A percentile compares a stretch with the other conserved stretches of the same genome.
Conservation (phyloP, 495 filamentous ascomycete species). For the Penicillium lagena region DNA sequence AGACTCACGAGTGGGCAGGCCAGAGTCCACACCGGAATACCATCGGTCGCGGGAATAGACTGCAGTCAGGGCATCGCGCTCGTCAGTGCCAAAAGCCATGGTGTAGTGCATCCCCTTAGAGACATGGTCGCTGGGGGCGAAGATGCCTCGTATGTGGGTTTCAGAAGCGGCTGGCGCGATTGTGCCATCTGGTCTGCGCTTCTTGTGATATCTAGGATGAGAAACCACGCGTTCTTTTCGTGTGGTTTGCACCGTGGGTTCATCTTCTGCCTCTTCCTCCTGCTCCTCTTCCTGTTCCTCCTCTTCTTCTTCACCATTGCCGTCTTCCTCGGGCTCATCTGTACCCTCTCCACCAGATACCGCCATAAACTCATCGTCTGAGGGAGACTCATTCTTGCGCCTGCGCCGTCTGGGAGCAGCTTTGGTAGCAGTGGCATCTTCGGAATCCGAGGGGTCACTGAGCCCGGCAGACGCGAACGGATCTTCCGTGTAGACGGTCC, state of each 20-base stretch:
- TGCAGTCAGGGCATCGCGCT: conserved; percentile 38
- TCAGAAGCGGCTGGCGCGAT: conserved; percentile 14
- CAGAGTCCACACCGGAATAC: conserved; percentile 35
- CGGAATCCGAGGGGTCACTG: conserved; percentile 23
- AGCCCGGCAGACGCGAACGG: conserved; percentile 26
- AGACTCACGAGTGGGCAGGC: conserved; percentile 40
- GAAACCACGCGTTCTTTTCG: background rate
- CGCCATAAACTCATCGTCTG: conserved; percentile 25
- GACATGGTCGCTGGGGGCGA: conserved; percentile 31
- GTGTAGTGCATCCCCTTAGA: conserved; percentile 30
- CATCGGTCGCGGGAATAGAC: conserved; percentile 44
- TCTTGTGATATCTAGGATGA: conserved; percentile 7
- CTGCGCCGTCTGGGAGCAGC: conserved; percentile 12
- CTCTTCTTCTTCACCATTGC: conserved; percentile 3
- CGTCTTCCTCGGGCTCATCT: conserved; percentile 2
- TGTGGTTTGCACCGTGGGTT: conserved; percentile 7
- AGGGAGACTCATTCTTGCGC: conserved; percentile 15
- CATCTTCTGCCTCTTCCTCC: conserved; percentile 11
- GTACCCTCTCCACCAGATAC: conserved; percentile 19
- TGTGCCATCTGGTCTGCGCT: conserved; percentile 14
- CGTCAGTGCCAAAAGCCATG: conserved; percentile 37
- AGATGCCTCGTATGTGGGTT: conserved; percentile 29
- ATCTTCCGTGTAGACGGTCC: conserved; percentile 30
- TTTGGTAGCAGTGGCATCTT: background rate
- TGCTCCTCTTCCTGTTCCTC: conserved; percentile 12